Conservation (phyloP, 2,329 filamentous ascomycete genomes). For the Chaetothyriales sp. region DNA sequence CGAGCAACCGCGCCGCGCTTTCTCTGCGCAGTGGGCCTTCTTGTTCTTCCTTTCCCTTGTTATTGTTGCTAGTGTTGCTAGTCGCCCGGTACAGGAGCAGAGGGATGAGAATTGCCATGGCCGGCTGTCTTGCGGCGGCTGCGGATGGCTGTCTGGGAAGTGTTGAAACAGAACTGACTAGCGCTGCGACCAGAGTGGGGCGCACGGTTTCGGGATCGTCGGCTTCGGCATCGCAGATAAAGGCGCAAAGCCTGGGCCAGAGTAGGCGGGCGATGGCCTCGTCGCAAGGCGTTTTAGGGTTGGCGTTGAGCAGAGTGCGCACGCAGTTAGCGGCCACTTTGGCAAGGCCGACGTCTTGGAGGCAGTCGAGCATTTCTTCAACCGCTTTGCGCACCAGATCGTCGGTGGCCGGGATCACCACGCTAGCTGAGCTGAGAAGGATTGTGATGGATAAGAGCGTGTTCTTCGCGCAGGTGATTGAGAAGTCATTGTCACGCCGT, state of each 20-base stretch:
- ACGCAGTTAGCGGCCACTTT: conserved; percentile 86
- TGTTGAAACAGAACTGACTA: conserved; percentile 53
- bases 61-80: conserved; percentile 23
- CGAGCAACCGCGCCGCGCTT: conserved; percentile 62
- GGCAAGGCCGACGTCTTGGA: conserved; percentile 46
- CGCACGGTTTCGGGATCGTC: conserved; percentile 72
- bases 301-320: conserved; percentile 62
- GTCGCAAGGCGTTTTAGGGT: conserved; percentile 49
- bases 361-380: conserved; percentile 70
- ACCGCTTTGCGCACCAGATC: conserved; percentile 61
- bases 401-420: conserved; percentile 60
- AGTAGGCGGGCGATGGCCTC: conserved; percentile 62
- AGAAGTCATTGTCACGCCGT: conserved; percentile 49
- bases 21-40: conserved; percentile 46
- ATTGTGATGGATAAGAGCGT: conserved; percentile 78
- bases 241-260: conserved; percentile 60
- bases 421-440: conserved; percentile 67
- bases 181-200: conserved; percentile 54
- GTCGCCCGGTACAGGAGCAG: conserved; percentile 57
- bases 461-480: conserved; percentile 83
- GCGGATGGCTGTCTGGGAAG: conserved; percentile 3
- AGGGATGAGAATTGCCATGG: conserved; percentile 64
- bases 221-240: conserved; percentile 51
- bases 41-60: conserved; percentile 38
- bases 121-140: conserved; percentile 22